Evolutionary conservation across 257 asterid species (phyloP).

Genomic region (Salvia rosmarinus): DNA sequence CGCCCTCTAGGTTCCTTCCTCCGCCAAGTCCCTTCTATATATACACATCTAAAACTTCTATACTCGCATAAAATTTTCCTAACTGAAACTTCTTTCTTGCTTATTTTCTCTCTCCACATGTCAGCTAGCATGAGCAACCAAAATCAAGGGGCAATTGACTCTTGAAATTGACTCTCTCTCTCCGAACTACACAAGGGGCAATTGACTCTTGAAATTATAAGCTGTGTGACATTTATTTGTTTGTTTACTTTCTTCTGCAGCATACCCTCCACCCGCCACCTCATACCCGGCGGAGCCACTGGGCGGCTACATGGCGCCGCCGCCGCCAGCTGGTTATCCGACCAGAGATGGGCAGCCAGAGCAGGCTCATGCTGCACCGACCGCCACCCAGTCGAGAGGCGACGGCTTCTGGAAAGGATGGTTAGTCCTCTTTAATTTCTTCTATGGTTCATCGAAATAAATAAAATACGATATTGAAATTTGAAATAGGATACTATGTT

Average conservation of each 20-base stretch:
- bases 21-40: slow-evolving; percentile 15
- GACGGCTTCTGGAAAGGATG: slow-evolving; percentile 71
- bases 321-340: slow-evolving; percentile 58
- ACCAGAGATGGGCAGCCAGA: slow-evolving; percentile 42
- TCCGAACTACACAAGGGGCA: not conserved
- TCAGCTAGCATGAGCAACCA: slow-evolving; percentile 43
- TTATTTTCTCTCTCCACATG: not conserved
- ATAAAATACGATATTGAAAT: not conserved
- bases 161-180: not conserved
- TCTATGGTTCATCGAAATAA: not conserved
- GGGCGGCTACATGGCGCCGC: slow-evolving; percentile 42
- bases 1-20: slow-evolving; percentile 37
- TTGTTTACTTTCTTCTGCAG: slow-evolving; percentile 7
- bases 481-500: too few species aligned
- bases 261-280: slow-evolving; percentile 44
- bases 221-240: not conserved
- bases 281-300: slow-evolving; percentile 44
- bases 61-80: not conserved
- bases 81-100: not conserved
- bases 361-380: slow-evolving; percentile 25
- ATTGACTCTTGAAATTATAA: not conserved
- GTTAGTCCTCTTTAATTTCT: slow-evolving; percentile 31
- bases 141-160: slow-evolving; percentile 17
- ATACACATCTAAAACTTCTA: not conserved
- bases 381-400: slow-evolving; percentile 51